Base-by-base conservation (phyloP, 2,329 filamentous ascomycete genomes). In the Sphaerulina vaccinii region DNA sequence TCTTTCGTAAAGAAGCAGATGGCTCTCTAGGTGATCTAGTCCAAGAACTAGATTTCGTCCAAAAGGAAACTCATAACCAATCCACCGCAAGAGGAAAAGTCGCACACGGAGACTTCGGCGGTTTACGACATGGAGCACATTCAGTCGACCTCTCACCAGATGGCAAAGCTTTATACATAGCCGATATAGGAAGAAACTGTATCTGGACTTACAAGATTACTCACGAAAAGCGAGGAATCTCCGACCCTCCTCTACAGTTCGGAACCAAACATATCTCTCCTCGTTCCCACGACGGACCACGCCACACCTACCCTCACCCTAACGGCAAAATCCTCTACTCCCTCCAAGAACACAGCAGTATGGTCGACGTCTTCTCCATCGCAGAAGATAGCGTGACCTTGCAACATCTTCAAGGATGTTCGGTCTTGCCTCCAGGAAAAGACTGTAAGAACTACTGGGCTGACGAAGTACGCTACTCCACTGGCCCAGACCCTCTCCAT, bases 261-360 rank as follows among this genome's bases (percentile, higher is more conserved):
- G 56, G 51, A 2, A 56, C 43, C n/a, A 68, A 68, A 45, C 62
- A 65, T 38, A 59, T 67, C 3, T 55, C 63, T 19, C 64, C 65
- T 0, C 49, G 68, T 15, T 27, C 47, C 7, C 61, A 66, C 21
- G 68, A 70, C 49, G 68, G 68, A 13, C 68, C 67, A 3, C 54
- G 68, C 48, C 68, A 70, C 51, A 63, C 65, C 1, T 68, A 63
- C 63, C 66, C 67, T 4, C 66, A 69, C 51, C 66, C 67, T 1
- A 67, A 61, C 21, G 67, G 65, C 2, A 64, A 58, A 35, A 55
- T 68, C 2, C 43, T 70, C 16, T 70, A 70, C 51, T 60, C 58
- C 29, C 37, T 70, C 45, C 66, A 70, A 46, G 68, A 70, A 58
- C 68, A 70, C 50, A 68, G 62, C 29, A 67, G 68, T 50, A 67